Conservation (phyloP, 2,329 filamentous ascomycete genomes). For the Xylariaceae sp. region DNA sequence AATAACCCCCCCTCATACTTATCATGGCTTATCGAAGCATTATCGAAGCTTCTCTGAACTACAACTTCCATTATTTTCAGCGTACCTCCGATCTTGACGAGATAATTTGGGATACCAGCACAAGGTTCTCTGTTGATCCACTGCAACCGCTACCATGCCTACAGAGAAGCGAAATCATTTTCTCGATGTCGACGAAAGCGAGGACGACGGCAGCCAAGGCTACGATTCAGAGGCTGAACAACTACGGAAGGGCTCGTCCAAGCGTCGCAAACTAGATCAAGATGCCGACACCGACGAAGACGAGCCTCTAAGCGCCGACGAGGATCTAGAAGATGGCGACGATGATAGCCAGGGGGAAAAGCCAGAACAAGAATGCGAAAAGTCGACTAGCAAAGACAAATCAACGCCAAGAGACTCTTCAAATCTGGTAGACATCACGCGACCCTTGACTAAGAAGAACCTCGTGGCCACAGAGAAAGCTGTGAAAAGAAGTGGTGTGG, state of each 20-base stretch:
- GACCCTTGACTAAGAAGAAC: slow-evolving; percentile 69
- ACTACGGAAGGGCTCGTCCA: slow-evolving; percentile 69
- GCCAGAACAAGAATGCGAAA: slow-evolving; percentile 26
- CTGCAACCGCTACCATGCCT: slow-evolving; percentile 57
- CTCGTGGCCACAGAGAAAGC: slow-evolving; percentile 69
- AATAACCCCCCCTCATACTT: neutral
- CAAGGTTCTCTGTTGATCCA: neutral
- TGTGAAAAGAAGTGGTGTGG: slow-evolving; percentile 76
- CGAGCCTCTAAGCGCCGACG: slow-evolving; percentile 40
- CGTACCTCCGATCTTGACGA: neutral
- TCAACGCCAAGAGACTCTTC: slow-evolving; percentile 41
- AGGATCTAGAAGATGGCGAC: slow-evolving; percentile 38
- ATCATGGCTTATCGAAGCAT: slow-evolving; percentile 9
- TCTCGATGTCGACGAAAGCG: slow-evolving; percentile 66
- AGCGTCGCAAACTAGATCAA: slow-evolving; percentile 51
- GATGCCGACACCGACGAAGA: slow-evolving; percentile 38
- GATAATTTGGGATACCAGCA: neutral
- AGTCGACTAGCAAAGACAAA: slow-evolving; percentile 29
- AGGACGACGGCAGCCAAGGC: slow-evolving; percentile 62
- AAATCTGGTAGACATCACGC: slow-evolving; percentile 57
- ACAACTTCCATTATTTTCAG: slow-evolving; percentile 11
- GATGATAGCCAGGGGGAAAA: slow-evolving; percentile 35
- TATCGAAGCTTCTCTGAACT: slow-evolving; percentile 10
- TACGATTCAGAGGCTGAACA: slow-evolving; percentile 72
- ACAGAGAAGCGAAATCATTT: slow-evolving; percentile 76